These are phyloP conservation scores for Arthrobotrys iridis DNA, from an alignment of 2,329 filamentous ascomycete species.

Conservation along the genomic window DNA sequence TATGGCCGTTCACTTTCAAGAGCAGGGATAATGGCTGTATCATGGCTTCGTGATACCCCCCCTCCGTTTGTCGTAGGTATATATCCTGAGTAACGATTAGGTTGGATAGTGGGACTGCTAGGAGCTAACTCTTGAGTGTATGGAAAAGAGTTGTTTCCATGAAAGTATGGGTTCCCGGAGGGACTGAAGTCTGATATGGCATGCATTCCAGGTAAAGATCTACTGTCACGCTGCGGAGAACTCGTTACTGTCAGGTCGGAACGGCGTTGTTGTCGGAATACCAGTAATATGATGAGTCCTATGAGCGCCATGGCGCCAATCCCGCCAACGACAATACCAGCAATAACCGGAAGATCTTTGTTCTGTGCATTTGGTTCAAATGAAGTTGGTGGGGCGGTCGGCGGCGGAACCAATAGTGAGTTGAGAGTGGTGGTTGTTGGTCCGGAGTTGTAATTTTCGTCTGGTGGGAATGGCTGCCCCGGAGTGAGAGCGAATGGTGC, in stretches of 20 bases:
- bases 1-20: conserved; percentile 42
- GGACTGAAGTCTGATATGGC: neutral
- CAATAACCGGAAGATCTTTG: conserved; percentile 67
- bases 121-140: conserved; percentile 35
- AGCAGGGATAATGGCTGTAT: conserved; percentile 38
- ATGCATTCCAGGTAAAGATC: neutral
- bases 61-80: neutral
- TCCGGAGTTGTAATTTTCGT: conserved; percentile 6
- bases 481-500: conserved; percentile 68
- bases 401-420: neutral
- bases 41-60: conserved; percentile 15
- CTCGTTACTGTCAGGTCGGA: neutral
- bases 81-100: conserved; percentile 12
- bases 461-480: conserved; percentile 67
- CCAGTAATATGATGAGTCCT: conserved; percentile 61
- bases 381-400: neutral
- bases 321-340: conserved; percentile 69
- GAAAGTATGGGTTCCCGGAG: conserved; percentile 22
- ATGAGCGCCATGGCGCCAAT: conserved; percentile 65
- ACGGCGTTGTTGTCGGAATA: conserved; percentile 31
- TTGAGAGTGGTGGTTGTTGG: neutral
- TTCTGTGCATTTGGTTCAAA: conserved; percentile 9
- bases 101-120: conserved; percentile 18
- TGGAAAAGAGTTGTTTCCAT: conserved; percentile 1
- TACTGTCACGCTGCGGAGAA: conserved; percentile 1